Evolutionary conservation across 2,329 filamentous ascomycete species (phyloP).

Genomic region (Scedosporium boydii): DNA sequence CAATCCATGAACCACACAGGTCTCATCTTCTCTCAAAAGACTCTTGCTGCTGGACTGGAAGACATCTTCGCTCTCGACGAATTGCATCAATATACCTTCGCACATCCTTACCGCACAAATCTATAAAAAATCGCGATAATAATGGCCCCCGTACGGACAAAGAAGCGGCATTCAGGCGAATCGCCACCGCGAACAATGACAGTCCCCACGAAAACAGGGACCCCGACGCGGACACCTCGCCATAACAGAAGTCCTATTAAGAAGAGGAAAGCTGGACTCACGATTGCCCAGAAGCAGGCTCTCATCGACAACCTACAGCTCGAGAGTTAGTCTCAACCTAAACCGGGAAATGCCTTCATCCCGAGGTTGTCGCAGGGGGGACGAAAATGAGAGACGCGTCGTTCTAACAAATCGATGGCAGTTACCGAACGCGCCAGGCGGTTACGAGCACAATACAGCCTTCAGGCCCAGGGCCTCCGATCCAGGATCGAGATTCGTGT

Average conservation of each 20-base stretch:
- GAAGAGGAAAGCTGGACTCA: slow-evolving; percentile 52
- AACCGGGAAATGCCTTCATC: neutral
- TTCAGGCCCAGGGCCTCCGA: slow-evolving; percentile 77
- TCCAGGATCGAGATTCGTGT: slow-evolving; percentile 86
- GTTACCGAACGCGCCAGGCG: slow-evolving; percentile 83
- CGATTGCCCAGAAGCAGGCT: slow-evolving; percentile 68
- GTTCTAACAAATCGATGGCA: slow-evolving; percentile 23
- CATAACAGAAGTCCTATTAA: slow-evolving; percentile 50
- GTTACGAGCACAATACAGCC: slow-evolving; percentile 77
- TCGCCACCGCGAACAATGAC: slow-evolving; percentile 16
- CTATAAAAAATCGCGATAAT: slow-evolving; percentile 15
- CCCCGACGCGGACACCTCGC: slow-evolving; percentile 25
- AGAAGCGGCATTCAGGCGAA: slow-evolving; percentile 19
- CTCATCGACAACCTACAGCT: slow-evolving; percentile 83
- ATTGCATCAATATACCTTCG: neutral
- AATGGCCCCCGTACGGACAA: slow-evolving; percentile 38
- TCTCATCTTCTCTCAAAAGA: neutral
- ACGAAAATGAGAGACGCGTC: neutral
- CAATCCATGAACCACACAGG: neutral
- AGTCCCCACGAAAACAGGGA: slow-evolving; percentile 22
- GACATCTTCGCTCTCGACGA: neutral
- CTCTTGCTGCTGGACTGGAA: neutral
- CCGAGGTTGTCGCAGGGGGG: neutral
- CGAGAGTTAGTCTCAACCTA: slow-evolving; percentile 53
- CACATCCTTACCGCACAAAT: neutral